Base-by-base conservation (phyloP, 192 early-diverging fungal species). In the Dissophora ornata region DNA sequence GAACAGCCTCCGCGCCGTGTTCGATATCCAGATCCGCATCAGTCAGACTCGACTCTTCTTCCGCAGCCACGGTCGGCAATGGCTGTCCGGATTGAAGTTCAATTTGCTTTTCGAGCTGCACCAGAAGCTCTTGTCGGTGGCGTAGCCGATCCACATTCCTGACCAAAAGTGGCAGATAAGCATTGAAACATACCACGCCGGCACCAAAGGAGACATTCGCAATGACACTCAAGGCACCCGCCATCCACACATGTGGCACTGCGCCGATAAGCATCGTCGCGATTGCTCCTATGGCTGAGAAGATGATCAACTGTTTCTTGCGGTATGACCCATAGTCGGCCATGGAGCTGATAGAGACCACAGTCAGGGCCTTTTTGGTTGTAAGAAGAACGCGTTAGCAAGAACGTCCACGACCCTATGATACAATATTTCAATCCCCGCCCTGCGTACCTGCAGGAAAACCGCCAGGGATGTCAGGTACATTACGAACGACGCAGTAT, bases 141-240 rank as follows among this genome's bases (percentile, higher is more conserved):
- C 70, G 61, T 9, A 79, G 36, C 16, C 67, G 61, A 13, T 62
- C 61, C 22, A 79, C 41, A 57, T 80, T 81, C 30, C 80, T 54
- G 26, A 80, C 78, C 42, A 83, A 57, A 4, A 85, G 65, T 13
- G 84, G 85, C 49, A 87, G 57, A 54, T 81, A 87, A 11, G 80
- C 82, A 30, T 87, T 84, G 57, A 84, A 85, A 45, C 82, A 87
- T 9, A 87, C 85, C 6, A 82, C 59, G 12, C 78, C 53, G 12
- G 75, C 80, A 0, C 85, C 85, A 71, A 83, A 87, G 30, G 66
- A 71, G 9, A 87, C 77, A 36, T 81, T 83, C 12, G 69, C 79
- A 11, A 82, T 63, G 25, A 83, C 79, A 63, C 74, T 70, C 19
- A 87, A 55, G 2, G 75, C 48, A 4, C 78, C 80, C 11, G 78